Percentiles rank a stretch among this genome's conserved stretches.
phyloP scores from a whole-genome alignment of 139 green algal species.

The Picochlorum sp. region DNA sequence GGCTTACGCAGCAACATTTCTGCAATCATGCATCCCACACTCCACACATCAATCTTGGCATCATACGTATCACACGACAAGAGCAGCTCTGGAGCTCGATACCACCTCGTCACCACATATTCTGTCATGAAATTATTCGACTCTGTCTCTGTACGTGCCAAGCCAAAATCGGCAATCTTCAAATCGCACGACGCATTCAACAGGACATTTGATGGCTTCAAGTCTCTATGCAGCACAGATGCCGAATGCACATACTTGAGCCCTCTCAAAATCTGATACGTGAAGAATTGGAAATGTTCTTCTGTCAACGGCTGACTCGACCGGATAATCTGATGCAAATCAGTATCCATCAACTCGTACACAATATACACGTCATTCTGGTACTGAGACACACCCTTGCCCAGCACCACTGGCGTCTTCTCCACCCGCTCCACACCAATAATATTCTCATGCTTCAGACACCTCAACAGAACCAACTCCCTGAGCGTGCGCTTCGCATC shows the following conservation, averaged over 20 bases:
- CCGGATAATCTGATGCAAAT: slow-evolving; percentile 99
- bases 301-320: slow-evolving; percentile 87
- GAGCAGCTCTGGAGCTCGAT: slow-evolving; percentile 89
- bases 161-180: slow-evolving; percentile 97
- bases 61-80: slow-evolving; percentile 83
- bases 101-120: slow-evolving; percentile 95
- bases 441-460: slow-evolving; percentile 84
- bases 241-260: slow-evolving; percentile 90
- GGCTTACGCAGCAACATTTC: slow-evolving; percentile 82
- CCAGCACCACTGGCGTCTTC: slow-evolving; percentile 21
- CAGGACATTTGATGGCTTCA: slow-evolving; percentile 96
- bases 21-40: slow-evolving; percentile 86
- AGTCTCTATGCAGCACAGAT: slow-evolving; percentile 86
- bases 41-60: slow-evolving; percentile 61
- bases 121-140: slow-evolving; percentile 86
- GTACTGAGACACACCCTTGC: not conserved
- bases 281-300: slow-evolving; percentile 98
- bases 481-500: slow-evolving; percentile 87
- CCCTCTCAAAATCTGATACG: slow-evolving; percentile 88
- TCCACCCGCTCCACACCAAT: slow-evolving; percentile 67
- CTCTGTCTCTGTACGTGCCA: slow-evolving; percentile 78
- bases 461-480: slow-evolving; percentile 90
- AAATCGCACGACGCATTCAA: slow-evolving; percentile 96
- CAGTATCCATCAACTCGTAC: slow-evolving; percentile 99
- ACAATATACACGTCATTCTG: slow-evolving; percentile 98